A percentile compares a stretch with the other conserved stretches of the same genome.
Evolutionary conservation across 148 eudicot genomes (phyloP).

Genomic region (Mesembryanthemum crystallinum): DNA sequence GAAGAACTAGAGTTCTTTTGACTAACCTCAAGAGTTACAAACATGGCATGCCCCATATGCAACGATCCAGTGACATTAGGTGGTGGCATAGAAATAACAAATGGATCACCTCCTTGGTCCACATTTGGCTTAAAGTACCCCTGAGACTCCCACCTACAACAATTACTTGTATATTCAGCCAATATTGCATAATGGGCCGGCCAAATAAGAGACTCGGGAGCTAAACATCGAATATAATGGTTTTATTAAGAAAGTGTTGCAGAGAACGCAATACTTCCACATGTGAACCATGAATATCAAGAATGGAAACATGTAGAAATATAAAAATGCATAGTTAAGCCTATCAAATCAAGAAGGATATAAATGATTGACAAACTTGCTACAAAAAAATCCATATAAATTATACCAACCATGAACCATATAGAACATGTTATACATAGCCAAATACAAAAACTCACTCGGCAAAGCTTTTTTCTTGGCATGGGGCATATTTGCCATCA

Average conservation of each 20-base stretch:
- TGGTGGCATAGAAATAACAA: slow-evolving; percentile 94
- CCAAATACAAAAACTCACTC: neutral
- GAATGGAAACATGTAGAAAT: neutral
- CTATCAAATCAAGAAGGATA: neutral
- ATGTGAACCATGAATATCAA: neutral
- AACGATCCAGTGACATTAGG: slow-evolving; percentile 97
- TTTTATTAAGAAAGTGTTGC: too few species aligned
- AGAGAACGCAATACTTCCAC: too few species aligned
- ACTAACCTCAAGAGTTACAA: slow-evolving; percentile 98
- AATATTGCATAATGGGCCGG: neutral
- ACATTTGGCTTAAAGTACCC: slow-evolving; percentile 91
- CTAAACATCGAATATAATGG: too few species aligned
- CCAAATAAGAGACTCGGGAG: too few species aligned
- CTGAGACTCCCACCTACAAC: slow-evolving; percentile 93
- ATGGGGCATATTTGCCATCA: neutral
- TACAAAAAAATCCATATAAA: neutral
- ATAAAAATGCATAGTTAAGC: too few species aligned
- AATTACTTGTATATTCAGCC: slow-evolving; percentile 28
- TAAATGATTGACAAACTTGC: neutral
- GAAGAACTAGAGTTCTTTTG: slow-evolving; percentile 11
- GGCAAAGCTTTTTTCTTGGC: neutral
- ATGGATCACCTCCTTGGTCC: slow-evolving; percentile 77
- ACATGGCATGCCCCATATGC: slow-evolving; percentile 99
- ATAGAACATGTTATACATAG: neutral
- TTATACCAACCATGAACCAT: neutral